Evolutionary conservation across 2,329 filamentous ascomycete genomes (phyloP), one percentile per base, ranked within the genome.

Genomic region (Didymella pomorum): DNA sequence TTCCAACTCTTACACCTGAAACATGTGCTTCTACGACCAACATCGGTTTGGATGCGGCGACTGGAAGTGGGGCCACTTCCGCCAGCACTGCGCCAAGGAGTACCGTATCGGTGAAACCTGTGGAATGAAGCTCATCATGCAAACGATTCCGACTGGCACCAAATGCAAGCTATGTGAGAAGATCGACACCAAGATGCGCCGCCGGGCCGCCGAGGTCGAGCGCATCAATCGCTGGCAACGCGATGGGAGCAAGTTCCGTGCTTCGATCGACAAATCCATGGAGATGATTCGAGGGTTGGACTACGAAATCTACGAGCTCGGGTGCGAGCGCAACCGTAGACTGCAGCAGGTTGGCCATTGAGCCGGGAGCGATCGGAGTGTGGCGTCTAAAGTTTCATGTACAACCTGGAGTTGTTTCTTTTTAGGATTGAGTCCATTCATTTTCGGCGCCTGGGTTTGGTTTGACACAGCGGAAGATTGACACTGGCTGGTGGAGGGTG

Each of bases 1-100:
- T 46, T 58, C 71, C 65, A 63, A 61, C 70, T 72, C 71, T 72
- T 63, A 64, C 55, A 62, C 63, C 66, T 74, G 67, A 74, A 73
- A 77, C 74, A 97, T 98, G 94, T 97, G 94, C 82, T 97, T 95
- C 84, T 98, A 93, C 83, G 93, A 97, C 73, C 90, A 94, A 79
- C 92, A 89, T 77, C 86, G 87, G 69, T 97, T 91, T 85, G 79
- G 79, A 57, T 98, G 94, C 81, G 90, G 91, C 73, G 94, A 92
- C 84, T 97, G 90, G 89, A 92, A 93, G 79, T 98, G 93, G 93
- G 91, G 92, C 66, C 90, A 89, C 80, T 97, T 97, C 82, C 88
- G 91, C 66, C 87, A 93, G 78, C 93, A 96, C 76, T 98, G 94
- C 84, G 89, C 90, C 78, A 93, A 92, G 79, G 94, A 97, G 78